phyloP scores from a whole-genome alignment of 805 yeast species.

The Lipomyces starkeyi region DNA sequence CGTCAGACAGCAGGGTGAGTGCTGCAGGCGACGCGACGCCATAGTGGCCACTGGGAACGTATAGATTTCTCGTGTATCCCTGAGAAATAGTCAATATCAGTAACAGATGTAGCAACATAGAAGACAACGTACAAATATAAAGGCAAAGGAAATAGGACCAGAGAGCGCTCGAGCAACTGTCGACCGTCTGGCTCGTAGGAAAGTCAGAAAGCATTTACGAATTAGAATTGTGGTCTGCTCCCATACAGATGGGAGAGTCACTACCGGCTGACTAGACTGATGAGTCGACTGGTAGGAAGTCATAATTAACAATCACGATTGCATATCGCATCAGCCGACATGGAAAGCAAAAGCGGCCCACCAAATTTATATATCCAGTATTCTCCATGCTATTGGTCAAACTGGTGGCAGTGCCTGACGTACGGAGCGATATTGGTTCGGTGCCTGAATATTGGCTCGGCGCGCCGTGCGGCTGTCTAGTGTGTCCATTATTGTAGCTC shows the following conservation, averaged over 20 bases:
- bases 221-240: constrained; percentile 16
- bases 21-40: constrained; percentile 42
- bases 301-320: neutral
- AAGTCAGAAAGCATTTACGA: constrained; percentile 17
- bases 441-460: no score
- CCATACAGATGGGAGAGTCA: constrained; percentile 3
- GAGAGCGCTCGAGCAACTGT: constrained; percentile 34
- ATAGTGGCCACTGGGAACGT: constrained; percentile 36
- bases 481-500: no score
- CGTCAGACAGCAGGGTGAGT: constrained; percentile 34
- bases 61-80: constrained; percentile 18
- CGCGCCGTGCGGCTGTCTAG: no score
- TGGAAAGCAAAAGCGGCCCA: neutral
- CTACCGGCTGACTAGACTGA: neutral
- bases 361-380: neutral
- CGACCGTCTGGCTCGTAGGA: constrained; percentile 41
- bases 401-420: no score
- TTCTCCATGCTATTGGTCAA: no score
- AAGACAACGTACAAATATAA: neutral
- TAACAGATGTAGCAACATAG: neutral
- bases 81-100: neutral
- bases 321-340: neutral
- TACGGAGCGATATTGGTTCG: no score
- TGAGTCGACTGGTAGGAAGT: neutral
- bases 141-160: constrained; percentile 40